phyloP scores from a whole-genome alignment of 1,284 basidiomycete species.

The Baeospora myosura region DNA sequence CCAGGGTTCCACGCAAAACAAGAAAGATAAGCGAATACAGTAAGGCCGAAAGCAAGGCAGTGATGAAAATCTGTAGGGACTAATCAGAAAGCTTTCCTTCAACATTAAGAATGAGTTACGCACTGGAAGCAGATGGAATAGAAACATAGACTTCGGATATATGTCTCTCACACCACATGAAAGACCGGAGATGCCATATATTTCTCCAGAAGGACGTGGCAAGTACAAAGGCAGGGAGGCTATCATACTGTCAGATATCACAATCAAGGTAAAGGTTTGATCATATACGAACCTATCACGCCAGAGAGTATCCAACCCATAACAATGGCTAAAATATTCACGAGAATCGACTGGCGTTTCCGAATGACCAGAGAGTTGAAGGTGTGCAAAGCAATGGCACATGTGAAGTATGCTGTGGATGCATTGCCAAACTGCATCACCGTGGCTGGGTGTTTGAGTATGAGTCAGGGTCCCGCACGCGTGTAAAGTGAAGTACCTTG shows the following conservation, averaged over 20 bases:
- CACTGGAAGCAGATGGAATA: constrained; percentile 57
- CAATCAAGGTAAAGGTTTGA: constrained; percentile 4
- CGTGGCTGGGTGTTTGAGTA: constrained; percentile 27
- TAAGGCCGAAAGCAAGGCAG: constrained; percentile 43
- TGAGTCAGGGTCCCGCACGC: too few species aligned
- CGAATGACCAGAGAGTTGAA: constrained; percentile 58
- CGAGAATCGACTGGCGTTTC: constrained; percentile 41
- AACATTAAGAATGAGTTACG: constrained; percentile 14
- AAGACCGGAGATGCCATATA: constrained; percentile 47
- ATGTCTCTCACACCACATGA: constrained; percentile 43
- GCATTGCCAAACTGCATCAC: constrained; percentile 58
- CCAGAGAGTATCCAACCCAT: constrained; percentile 48
- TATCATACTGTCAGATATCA: not conserved
- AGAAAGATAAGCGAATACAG: constrained; percentile 54
- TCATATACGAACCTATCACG: constrained; percentile 38
- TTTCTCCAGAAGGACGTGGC: constrained; percentile 20
- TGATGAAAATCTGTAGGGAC: constrained; percentile 44
- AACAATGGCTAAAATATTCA: constrained; percentile 35
- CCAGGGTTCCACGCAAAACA: constrained; percentile 45
- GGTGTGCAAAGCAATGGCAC: constrained; percentile 59
- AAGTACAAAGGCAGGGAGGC: constrained; percentile 36
- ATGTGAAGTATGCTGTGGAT: constrained; percentile 56
- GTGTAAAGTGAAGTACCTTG: constrained; percentile 39
- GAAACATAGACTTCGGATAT: constrained; percentile 36
- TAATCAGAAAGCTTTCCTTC: constrained; percentile 6